Conservation (phyloP, 306 rosid genomes). For the Gastrolobium bilobum region DNA sequence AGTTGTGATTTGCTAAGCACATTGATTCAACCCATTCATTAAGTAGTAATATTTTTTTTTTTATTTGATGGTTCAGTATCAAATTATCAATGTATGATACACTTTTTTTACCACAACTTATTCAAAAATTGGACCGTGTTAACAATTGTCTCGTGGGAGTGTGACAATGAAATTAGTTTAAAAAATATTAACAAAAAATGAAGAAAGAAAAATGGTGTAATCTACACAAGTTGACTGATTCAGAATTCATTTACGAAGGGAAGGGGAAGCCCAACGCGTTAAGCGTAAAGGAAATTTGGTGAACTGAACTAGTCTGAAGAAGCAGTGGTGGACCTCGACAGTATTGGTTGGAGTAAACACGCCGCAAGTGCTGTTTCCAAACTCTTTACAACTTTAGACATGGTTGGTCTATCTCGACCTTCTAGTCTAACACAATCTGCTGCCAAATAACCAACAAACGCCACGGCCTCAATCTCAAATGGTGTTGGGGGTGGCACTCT, state of each 20-base stretch:
- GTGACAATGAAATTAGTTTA: slow-evolving; percentile 9
- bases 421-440: slow-evolving; percentile 76
- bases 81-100: slow-evolving; percentile 14
- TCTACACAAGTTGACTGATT: slow-evolving; percentile 37
- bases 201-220: background rate
- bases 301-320: slow-evolving; percentile 3
- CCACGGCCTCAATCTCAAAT: slow-evolving; percentile 83
- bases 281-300: slow-evolving; percentile 1
- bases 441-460: slow-evolving; percentile 81
- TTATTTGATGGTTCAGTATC: slow-evolving; percentile 1
- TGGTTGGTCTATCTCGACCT: slow-evolving; percentile 76
- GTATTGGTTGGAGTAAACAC: slow-evolving; percentile 59
- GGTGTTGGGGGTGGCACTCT: slow-evolving; percentile 81
- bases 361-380: slow-evolving; percentile 75
- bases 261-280: background rate
- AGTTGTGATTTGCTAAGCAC: background rate
- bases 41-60: background rate
- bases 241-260: background rate
- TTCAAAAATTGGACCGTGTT: slow-evolving; percentile 25
- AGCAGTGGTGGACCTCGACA: slow-evolving; percentile 54
- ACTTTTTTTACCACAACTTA: background rate
- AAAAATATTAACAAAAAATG: slow-evolving; percentile 12
- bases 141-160: background rate
- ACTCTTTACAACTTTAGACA: slow-evolving; percentile 66
- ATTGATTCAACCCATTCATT: background rate